Conservation (phyloP, 805 yeast genomes). For the Saccharomycopsis sp. region DNA sequence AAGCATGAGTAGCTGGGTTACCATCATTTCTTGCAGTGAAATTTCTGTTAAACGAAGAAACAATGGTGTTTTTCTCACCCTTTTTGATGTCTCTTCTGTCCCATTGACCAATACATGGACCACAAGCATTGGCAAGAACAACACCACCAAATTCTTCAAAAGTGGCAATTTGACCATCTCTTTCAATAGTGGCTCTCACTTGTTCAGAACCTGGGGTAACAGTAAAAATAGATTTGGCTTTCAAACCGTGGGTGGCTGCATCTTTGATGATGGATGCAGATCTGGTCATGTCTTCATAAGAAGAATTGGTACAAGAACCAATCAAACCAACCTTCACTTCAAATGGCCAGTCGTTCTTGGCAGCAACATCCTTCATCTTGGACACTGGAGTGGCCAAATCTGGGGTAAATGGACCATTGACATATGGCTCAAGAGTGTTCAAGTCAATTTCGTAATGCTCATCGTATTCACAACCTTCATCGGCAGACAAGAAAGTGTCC, state of each 20-base stretch:
- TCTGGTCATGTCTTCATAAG: slow-evolving; percentile 97
- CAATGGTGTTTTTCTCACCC: slow-evolving; percentile 79
- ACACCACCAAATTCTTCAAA: slow-evolving; percentile 89
- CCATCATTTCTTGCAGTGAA: slow-evolving; percentile 97
- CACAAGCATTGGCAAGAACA: slow-evolving; percentile 96
- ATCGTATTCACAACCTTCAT: slow-evolving; percentile 89
- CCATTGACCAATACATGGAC: slow-evolving; percentile 99
- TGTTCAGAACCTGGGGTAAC: slow-evolving; percentile 99
- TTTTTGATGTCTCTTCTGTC: slow-evolving; percentile 87
- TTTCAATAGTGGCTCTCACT: slow-evolving; percentile 94
- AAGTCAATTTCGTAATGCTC: slow-evolving; percentile 86
- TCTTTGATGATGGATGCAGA: slow-evolving; percentile 87
- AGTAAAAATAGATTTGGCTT: slow-evolving; percentile 84
- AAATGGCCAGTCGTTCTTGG: slow-evolving; percentile 84
- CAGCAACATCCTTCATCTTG: slow-evolving; percentile 73
- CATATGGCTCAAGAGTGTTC: slow-evolving; percentile 84
- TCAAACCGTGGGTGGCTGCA: slow-evolving; percentile 85
- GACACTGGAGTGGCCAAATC: slow-evolving; percentile 95
- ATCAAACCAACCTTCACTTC: slow-evolving; percentile 90
- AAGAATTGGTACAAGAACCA: slow-evolving; percentile 98
- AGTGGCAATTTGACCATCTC: slow-evolving; percentile 87
- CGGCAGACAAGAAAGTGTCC: slow-evolving; percentile 69
- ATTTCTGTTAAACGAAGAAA: slow-evolving; percentile 96
- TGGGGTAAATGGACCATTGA: slow-evolving; percentile 98
- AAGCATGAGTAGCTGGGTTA: slow-evolving; percentile 95